These are phyloP conservation scores for Vigna radiata DNA, from an alignment of 306 rosid species.

Conservation along the genomic window DNA sequence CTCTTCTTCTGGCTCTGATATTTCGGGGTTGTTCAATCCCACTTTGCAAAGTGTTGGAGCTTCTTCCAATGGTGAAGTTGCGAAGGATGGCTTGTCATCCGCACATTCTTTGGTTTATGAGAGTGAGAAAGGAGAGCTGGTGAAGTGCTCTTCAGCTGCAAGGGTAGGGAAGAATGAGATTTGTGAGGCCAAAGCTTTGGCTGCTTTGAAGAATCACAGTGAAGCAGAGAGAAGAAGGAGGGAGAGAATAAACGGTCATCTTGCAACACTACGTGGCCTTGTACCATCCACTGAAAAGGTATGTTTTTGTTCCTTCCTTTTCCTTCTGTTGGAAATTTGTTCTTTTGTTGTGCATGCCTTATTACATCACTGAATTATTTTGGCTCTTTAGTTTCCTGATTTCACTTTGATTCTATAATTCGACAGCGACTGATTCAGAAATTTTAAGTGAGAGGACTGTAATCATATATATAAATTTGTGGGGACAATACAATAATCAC, in stretches of 20 bases:
- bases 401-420: conserved; percentile 25
- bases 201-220: conserved; percentile 83
- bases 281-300: conserved; percentile 74
- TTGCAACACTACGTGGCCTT: conserved; percentile 73
- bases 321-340: conserved; percentile 12
- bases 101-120: conserved; percentile 61
- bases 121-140: conserved; percentile 67
- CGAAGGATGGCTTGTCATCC: conserved; percentile 42
- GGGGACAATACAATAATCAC: background rate
- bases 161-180: conserved; percentile 59
- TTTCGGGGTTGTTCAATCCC: conserved; percentile 45
- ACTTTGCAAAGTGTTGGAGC: conserved; percentile 41
- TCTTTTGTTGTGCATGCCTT: conserved; percentile 7
- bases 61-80: conserved; percentile 36
- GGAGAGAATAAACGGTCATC: conserved; percentile 89
- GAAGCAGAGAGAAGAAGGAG: conserved; percentile 92
- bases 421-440: background rate
- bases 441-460: background rate
- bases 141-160: conserved; percentile 57
- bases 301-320: conserved; percentile 13
- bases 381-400: conserved; percentile 2
- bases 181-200: conserved; percentile 68
- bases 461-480: background rate
- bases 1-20: conserved; percentile 48
- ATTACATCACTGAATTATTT: background rate